Percentiles rank a stretch among this genome's conserved stretches.
Evolutionary conservation across 371 early-diverging fungal species (phyloP).

Genomic region (Mucor sp.): DNA sequence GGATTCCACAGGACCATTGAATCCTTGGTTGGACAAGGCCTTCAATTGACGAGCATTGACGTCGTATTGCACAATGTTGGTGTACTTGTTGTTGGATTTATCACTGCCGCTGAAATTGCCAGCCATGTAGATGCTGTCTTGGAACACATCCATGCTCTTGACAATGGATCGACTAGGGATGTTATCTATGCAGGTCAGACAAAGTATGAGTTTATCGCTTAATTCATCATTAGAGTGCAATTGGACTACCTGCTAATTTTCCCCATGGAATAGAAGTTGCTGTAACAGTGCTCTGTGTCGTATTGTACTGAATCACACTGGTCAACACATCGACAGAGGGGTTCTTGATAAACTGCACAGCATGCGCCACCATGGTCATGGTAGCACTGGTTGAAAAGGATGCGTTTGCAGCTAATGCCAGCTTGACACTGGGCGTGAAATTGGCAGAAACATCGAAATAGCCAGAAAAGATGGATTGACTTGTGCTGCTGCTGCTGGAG

Average conservation of each 20-base stretch:
- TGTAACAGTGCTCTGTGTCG: slow-evolving; percentile 6
- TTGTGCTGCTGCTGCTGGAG: slow-evolving; percentile 2
- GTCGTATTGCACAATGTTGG: slow-evolving; percentile 35
- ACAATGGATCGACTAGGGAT: slow-evolving; percentile 47
- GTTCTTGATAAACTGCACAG: slow-evolving; percentile 58
- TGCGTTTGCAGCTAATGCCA: slow-evolving; percentile 36
- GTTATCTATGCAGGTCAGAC: slow-evolving; percentile 27
- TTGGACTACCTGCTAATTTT: slow-evolving; percentile 20
- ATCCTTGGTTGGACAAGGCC: slow-evolving; percentile 20
- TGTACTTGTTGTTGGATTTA: slow-evolving; percentile 19
- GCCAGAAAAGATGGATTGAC: slow-evolving; percentile 49
- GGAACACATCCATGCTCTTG: slow-evolving; percentile 31
- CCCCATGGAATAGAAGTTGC: slow-evolving; percentile 23
- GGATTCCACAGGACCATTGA: slow-evolving; percentile 30
- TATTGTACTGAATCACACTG: slow-evolving; percentile 37
- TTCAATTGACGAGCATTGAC: slow-evolving; percentile 12
- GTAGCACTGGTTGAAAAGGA: slow-evolving; percentile 16
- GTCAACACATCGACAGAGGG: slow-evolving; percentile 34
- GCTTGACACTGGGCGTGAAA: slow-evolving; percentile 53
- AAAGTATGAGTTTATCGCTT: no score
- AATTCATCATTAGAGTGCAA: no score
- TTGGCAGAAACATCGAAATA: slow-evolving; percentile 44
- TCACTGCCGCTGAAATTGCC: slow-evolving; percentile 33
- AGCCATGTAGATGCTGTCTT: slow-evolving; percentile 36
- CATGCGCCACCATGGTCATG: slow-evolving; percentile 47